These are phyloP conservation scores for Ophiostoma fasciatum DNA, from an alignment of 2,329 filamentous ascomycete genomes.

Conservation along the genomic window DNA sequence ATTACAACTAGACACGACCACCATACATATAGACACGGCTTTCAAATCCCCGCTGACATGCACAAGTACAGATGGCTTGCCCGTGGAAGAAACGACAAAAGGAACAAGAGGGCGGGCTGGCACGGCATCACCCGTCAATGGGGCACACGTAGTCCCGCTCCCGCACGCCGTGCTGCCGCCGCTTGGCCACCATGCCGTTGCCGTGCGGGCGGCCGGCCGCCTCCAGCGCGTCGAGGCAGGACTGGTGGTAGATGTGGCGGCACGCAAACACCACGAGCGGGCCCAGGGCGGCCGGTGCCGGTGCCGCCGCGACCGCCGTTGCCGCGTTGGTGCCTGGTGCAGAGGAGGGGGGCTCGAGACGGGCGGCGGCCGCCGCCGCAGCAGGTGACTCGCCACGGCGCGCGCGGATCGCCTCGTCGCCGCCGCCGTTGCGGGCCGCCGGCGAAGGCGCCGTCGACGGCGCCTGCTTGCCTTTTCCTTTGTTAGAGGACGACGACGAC, in stretches of 20 bases:
- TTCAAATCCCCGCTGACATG: too few relatives aligned
- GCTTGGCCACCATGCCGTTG: not conserved
- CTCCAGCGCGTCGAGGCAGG: constrained; percentile 52
- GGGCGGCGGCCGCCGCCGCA: too few relatives aligned
- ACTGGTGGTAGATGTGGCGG: constrained; percentile 55
- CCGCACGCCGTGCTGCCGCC: constrained; percentile 11
- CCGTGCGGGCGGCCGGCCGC: constrained; percentile 23
- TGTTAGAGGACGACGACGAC: constrained; percentile 18
- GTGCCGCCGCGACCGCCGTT: not conserved
- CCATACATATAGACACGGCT: not conserved
- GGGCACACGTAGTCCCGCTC: constrained; percentile 40
- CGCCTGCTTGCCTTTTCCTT: constrained; percentile 24
- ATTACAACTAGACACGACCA: not conserved
- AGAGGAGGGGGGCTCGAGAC: too few relatives aligned
- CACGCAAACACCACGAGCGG: constrained; percentile 54
- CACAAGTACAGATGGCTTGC: too few relatives aligned
- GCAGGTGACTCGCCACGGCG: too few relatives aligned
- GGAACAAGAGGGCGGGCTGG: not conserved
- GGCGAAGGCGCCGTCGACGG: too few relatives aligned
- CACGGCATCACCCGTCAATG: constrained; percentile 31
- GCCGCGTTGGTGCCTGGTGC: not conserved
- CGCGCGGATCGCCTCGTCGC: too few relatives aligned
- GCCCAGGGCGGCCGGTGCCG: constrained; percentile 30
- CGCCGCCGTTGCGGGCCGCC: too few relatives aligned
- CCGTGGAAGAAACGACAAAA: not conserved